Percentiles rank a stretch among this genome's conserved stretches.
Evolutionary conservation across 768 basidiomycete genomes (phyloP).

Genomic region (Imleria badia): DNA sequence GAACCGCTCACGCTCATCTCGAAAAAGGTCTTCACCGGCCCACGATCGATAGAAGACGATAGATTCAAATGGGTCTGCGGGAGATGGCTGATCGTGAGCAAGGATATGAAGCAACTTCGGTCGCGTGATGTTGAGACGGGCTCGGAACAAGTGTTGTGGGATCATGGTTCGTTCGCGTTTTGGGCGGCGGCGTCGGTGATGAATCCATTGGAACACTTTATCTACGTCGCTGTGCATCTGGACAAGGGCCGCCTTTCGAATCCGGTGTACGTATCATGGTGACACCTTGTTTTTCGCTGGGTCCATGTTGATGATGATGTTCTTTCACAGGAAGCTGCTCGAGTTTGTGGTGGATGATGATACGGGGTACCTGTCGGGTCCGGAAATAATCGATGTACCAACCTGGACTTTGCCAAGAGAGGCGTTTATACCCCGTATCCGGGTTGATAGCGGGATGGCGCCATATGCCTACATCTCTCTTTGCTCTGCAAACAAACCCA

Average conservation of each 20-base stretch:
- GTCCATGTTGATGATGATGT: background rate
- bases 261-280: conserved; percentile 13
- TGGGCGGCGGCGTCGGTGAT: conserved; percentile 15
- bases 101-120: conserved; percentile 7
- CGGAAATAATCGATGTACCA: conserved; percentile 16
- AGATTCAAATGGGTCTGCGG: conserved; percentile 18
- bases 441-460: conserved; percentile 4
- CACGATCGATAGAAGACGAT: conserved; percentile 4
- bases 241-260: conserved; percentile 4
- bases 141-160: conserved; percentile 17
- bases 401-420: conserved; percentile 11
- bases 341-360: conserved; percentile 19
- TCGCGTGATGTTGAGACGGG: conserved; percentile 17
- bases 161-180: background rate
- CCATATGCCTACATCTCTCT: conserved; percentile 20
- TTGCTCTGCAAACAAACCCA: conserved; percentile 8
- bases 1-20: conserved; percentile 11
- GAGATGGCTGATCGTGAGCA: conserved; percentile 20
- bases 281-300: background rate
- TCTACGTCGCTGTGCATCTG: conserved; percentile 17
- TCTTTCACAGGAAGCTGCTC: conserved; percentile 13
- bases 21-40: background rate
- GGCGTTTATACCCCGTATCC: conserved; percentile 12
- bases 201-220: conserved; percentile 8
- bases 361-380: conserved; percentile 10